Base-by-base conservation (phyloP, 805 yeast species). In the Hanseniaspora pseudoguilliermondii region DNA sequence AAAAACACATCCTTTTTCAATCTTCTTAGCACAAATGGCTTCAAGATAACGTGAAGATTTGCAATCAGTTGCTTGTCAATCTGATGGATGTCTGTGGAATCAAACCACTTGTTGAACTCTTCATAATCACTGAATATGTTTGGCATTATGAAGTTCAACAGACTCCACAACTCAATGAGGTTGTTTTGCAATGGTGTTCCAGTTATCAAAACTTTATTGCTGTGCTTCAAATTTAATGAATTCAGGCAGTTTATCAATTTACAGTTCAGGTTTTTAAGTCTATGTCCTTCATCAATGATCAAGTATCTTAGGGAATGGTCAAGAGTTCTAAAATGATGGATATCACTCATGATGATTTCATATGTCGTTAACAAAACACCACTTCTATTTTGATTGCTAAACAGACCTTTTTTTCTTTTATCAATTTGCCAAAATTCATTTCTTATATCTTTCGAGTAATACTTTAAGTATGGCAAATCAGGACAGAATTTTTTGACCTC, bases 121-220 rank as follows among this genome's bases (percentile, higher is more conserved):
- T 83, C 91, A 58, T 90, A 76, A 67, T 91, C 97, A 44, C 86
- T 86, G 66, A 91, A 91, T 32, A 93, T 85, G 63, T 89, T 96
- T 0, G 98, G 98, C 52, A 91, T 72, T 38, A 93, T 83, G 65
- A 91, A 91, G 65, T 93, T 93, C 55, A 91, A 73, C 57, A 93
- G 71, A 0, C 96, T 84, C 97, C 97, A 91, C 40, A 93, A 71
- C 69, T 93, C 97, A 54, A 84, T 78, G 57, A 91, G 71, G 64
- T 90, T 91, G 66, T 91, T 91, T 67, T 91, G 98, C 53, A 91
- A 72, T 0, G 98, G 97, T 0, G 98, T 91, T n/a, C 98, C 98
- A 0, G 98, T 91, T 15, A 91, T 71, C 29, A 91, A 71, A 48
- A 91, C 71, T 59, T 96, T 73, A 64, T 91, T 91, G 1, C 80